phyloP scores from a whole-genome alignment of 2,329 filamentous ascomycete species.

The Aspergillus sp. region DNA sequence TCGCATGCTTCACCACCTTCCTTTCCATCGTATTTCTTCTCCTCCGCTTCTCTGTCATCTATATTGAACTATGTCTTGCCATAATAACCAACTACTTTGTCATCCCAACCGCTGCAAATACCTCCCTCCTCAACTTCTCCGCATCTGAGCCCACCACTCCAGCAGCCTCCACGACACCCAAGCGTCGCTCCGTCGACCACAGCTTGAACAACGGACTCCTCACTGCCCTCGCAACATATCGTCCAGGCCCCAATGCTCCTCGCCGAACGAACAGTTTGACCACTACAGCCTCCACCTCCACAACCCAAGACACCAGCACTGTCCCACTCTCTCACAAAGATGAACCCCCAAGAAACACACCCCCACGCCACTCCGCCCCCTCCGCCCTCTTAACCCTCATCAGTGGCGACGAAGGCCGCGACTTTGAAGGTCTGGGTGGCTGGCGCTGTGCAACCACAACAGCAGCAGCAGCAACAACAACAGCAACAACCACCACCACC shows the following conservation, averaged over 20 bases:
- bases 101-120: constrained; percentile 28
- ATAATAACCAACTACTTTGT: constrained; percentile 59
- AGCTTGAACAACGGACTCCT: constrained; percentile 4
- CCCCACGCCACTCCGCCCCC: constrained; percentile 13
- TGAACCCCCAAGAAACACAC: constrained; percentile 9
- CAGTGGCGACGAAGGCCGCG: constrained; percentile 39
- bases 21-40: constrained; percentile 64
- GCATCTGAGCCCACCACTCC: constrained; percentile 33
- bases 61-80: constrained; percentile 62
- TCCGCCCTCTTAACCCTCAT: constrained; percentile 28
- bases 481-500: too few species aligned
- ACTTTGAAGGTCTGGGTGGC: constrained; percentile 48
- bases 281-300: constrained; percentile 1
- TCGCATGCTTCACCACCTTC: constrained; percentile 64
- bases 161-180: constrained; percentile 19
- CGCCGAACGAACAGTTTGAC: constrained; percentile 7
- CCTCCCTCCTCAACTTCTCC: constrained; percentile 32
- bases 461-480: too few species aligned
- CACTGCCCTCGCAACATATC: not conserved
- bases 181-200: constrained; percentile 29
- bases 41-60: constrained; percentile 62
- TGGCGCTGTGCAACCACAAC: constrained; percentile 31
- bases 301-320: constrained; percentile 1
- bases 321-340: constrained; percentile 13
- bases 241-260: not conserved